Conservation (phyloP, 1,139 yeast genomes). For the Suzukiozyma palmioleophila region DNA sequence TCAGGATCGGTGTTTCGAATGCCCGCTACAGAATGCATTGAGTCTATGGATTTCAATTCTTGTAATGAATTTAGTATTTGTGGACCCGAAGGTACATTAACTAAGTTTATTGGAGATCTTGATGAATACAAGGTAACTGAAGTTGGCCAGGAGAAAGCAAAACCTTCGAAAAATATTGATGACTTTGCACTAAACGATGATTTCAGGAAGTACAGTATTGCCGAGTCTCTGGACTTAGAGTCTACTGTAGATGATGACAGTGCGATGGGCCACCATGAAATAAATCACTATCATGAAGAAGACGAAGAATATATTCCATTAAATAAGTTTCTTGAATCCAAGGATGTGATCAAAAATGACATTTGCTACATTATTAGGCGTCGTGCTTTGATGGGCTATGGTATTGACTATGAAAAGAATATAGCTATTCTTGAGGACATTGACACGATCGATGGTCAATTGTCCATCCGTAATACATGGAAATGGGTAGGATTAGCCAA, state of each 20-base stretch:
- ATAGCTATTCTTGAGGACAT: slow-evolving; percentile 54
- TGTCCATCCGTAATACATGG: slow-evolving; percentile 77
- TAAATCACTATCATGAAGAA: slow-evolving; percentile 10
- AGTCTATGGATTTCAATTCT: slow-evolving; percentile 62
- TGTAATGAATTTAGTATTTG: slow-evolving; percentile 65
- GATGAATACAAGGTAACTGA: slow-evolving; percentile 5
- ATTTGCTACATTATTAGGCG: slow-evolving; percentile 62
- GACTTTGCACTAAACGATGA: slow-evolving; percentile 19
- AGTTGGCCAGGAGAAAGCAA: neutral
- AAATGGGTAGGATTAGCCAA: slow-evolving; percentile 78
- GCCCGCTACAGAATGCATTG: slow-evolving; percentile 69
- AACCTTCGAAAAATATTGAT: slow-evolving; percentile 10
- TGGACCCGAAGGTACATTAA: slow-evolving; percentile 57
- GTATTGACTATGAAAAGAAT: slow-evolving; percentile 63
- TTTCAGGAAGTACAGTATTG: slow-evolving; percentile 17
- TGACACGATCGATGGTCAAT: slow-evolving; percentile 51
- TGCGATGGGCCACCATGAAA: slow-evolving; percentile 11
- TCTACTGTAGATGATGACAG: slow-evolving; percentile 31
- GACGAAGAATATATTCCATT: slow-evolving; percentile 28
- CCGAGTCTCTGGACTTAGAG: slow-evolving; percentile 25
- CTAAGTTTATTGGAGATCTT: slow-evolving; percentile 29
- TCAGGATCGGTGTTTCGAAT: slow-evolving; percentile 83
- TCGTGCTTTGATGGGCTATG: slow-evolving; percentile 72
- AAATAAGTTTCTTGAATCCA: slow-evolving; percentile 27
- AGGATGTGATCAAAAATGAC: slow-evolving; percentile 51